A percentile compares a stretch with the other conserved stretches of the same genome.
These are phyloP conservation scores for Volutella citrinella DNA, from an alignment of 2,329 filamentous ascomycete species.

Conservation along the genomic window DNA sequence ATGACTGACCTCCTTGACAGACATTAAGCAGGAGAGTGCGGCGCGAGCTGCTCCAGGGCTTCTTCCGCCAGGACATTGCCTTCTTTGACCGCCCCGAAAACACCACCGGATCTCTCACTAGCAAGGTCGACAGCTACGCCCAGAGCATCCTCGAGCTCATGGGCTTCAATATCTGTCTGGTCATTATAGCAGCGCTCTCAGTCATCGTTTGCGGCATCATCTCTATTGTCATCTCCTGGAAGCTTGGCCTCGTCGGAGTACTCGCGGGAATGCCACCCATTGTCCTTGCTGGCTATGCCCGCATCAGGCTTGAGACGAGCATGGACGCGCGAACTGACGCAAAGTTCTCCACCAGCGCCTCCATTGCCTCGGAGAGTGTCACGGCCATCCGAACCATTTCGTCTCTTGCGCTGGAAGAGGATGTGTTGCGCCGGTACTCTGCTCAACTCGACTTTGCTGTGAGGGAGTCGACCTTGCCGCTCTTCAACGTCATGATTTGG, in stretches of 20 bases:
- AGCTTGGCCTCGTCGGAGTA: conserved; percentile 43
- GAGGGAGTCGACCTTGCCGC: conserved; percentile 16
- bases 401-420: conserved; percentile 35
- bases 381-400: conserved; percentile 35
- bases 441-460: conserved; percentile 23
- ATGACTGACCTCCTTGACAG: too few relatives aligned
- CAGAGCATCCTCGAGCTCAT: conserved; percentile 34
- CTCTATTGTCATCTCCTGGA: conserved; percentile 42
- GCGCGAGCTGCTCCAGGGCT: conserved; percentile 1
- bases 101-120: conserved; percentile 29
- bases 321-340: conserved; percentile 32
- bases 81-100: conserved; percentile 37
- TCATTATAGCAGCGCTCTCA: conserved; percentile 29
- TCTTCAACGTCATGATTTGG: conserved; percentile 22
- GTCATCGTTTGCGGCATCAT: conserved; percentile 35
- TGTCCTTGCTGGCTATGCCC: conserved; percentile 28
- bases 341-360: conserved; percentile 28
- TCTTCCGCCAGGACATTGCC: conserved; percentile 32
- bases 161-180: conserved; percentile 30
- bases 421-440: conserved; percentile 22
- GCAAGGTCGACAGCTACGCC: conserved; percentile 29
- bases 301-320: conserved; percentile 33
- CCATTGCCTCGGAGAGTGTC: conserved; percentile 37
- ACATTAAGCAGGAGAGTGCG: background rate
- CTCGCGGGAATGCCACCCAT: conserved; percentile 34